A percentile compares a stretch with the other conserved stretches of the same genome.
phyloP scores from a whole-genome alignment of 2,329 filamentous ascomycete genomes.

The Trichoderma guizhouense region DNA sequence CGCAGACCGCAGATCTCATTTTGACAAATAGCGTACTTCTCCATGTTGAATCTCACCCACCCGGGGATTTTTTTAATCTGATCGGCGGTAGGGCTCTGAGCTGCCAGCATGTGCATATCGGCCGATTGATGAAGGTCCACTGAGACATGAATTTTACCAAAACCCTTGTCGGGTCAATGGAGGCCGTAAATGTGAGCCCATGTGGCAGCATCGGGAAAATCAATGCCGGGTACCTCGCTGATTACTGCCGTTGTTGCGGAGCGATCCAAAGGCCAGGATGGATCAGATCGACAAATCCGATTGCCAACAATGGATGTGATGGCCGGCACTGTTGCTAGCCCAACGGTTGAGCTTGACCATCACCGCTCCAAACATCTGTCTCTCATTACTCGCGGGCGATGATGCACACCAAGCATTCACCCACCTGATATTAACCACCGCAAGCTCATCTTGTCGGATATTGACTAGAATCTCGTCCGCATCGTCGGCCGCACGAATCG shows the following conservation, averaged over 20 bases:
- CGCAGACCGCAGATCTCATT: background rate
- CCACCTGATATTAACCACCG: slow-evolving; percentile 2
- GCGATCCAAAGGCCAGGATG: background rate
- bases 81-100: background rate
- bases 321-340: background rate
- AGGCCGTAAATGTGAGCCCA: background rate
- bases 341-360: background rate
- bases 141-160: background rate
- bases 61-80: background rate
- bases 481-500: background rate
- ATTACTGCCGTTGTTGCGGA: background rate
- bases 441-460: background rate
- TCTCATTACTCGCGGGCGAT: slow-evolving; percentile 3
- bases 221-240: background rate
- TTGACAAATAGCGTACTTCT: background rate
- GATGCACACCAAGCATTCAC: background rate
- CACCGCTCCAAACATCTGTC: background rate
- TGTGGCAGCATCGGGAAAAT: background rate
- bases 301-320: background rate
- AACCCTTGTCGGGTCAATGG: background rate
- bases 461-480: background rate
- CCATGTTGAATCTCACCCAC: background rate
- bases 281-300: background rate
- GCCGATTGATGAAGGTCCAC: background rate
- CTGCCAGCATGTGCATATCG: background rate